Conservation (phyloP, 306 rosid species). For the Vigna radiata region DNA sequence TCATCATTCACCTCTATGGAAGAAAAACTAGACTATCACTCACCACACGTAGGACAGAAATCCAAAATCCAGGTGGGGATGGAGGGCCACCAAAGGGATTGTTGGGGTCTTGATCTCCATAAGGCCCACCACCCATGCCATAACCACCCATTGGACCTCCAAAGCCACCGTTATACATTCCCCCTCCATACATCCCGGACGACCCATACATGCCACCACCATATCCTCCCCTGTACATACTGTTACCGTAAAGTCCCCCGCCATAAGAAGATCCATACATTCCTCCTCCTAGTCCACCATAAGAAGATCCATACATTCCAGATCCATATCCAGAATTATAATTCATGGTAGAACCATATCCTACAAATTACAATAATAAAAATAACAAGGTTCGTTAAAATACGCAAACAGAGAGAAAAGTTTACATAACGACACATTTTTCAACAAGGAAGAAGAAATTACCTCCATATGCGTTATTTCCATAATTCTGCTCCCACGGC, state of each 20-base stretch:
- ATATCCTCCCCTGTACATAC: constrained; percentile 77
- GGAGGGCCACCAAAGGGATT: constrained; percentile 87
- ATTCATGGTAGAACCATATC: constrained; percentile 77
- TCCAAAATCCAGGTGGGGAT: constrained; percentile 96
- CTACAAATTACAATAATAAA: constrained; percentile 40
- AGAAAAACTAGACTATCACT: constrained; percentile 45
- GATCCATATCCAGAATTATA: constrained; percentile 68
- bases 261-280: constrained; percentile 62
- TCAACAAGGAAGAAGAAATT: background rate
- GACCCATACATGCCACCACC: constrained; percentile 81
- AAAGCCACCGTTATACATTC: constrained; percentile 79
- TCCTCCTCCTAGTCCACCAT: constrained; percentile 68
- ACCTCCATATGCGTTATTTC: constrained; percentile 70
- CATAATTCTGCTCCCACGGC: constrained; percentile 95
- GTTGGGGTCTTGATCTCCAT: constrained; percentile 94
- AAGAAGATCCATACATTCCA: constrained; percentile 72
- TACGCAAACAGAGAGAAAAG: constrained; percentile 7
- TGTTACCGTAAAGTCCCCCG: constrained; percentile 88
- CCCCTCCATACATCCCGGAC: constrained; percentile 91
- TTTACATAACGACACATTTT: background rate
- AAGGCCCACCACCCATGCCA: constrained; percentile 96
- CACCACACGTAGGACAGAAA: constrained; percentile 87
- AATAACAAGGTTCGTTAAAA: constrained; percentile 24
- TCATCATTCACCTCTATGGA: constrained; percentile 20
- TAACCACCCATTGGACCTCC: constrained; percentile 88